Base-by-base conservation (phyloP, 2,329 filamentous ascomycete species). In the Talaromyces sp. region DNA sequence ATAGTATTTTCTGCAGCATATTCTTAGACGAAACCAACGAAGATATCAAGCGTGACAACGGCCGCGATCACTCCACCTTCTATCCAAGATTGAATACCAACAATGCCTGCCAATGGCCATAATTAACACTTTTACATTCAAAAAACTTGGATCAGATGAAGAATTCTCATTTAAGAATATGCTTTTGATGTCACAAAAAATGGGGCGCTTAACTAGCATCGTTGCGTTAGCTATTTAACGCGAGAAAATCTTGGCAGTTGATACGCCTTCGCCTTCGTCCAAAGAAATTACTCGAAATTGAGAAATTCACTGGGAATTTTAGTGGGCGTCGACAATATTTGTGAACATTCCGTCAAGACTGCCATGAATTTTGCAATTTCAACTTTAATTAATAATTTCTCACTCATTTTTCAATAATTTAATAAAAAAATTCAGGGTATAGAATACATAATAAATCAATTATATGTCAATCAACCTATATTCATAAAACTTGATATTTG, bases 81-180 rank as follows among this genome's bases (percentile, higher is more conserved):
- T 58, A 85, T 80, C 63, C 78, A 85, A 66, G 84, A 81, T 46
- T 77, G 70, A 41, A 84, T 81, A 52, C 80, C 82, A 66, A 81
- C 82, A 64, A 79, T 81, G 54, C 83, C 77, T 61, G 84, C 85
- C 85, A 90, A 90, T 90, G 69, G 89, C 88, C 68, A 90, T n/a
- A 85, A 91, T 80, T 67, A 92, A 84, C 64, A 90, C 87, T 87
- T 90, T 64, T 10, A 9, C 12, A 27, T 54, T 31, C 27, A 32
- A 52, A 46, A 35, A 29, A 26, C 27, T 54, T 32, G 51, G 57
- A 59, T 59, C 57, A 59, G 57, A 59, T 59, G 38, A 41, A 54
- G 52, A 11, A 26, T 14, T 59, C 57, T 54, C 57, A 59, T 43
- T 59, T 24, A 12, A 57, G 38, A 54, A 59, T 43, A 10, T 32